Evolutionary conservation across 2,329 filamentous ascomycete species (phyloP).

Genomic region (Penicillium decumbens): DNA sequence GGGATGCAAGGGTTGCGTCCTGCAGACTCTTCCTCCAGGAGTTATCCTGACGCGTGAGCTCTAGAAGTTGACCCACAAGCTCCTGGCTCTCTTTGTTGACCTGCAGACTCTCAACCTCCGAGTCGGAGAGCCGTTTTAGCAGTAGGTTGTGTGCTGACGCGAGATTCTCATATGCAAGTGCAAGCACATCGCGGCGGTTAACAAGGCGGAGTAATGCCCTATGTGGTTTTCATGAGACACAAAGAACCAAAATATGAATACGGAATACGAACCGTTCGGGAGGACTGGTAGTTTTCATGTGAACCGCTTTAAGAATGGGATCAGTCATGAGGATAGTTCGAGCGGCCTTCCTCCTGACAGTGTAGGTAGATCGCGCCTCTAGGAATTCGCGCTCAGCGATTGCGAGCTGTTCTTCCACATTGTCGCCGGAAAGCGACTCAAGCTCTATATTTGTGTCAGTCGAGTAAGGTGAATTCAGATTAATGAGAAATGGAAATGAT

Average conservation of each 20-base stretch:
- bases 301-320: slow-evolving; percentile 72
- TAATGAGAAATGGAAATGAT: background rate
- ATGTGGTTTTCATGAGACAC: slow-evolving; percentile 16
- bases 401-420: slow-evolving; percentile 49
- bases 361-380: slow-evolving; percentile 65
- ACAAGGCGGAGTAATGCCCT: slow-evolving; percentile 66
- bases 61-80: slow-evolving; percentile 59
- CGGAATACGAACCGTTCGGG: slow-evolving; percentile 57
- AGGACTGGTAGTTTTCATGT: slow-evolving; percentile 60
- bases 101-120: slow-evolving; percentile 56
- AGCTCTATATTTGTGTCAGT: slow-evolving; percentile 23
- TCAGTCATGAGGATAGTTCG: slow-evolving; percentile 67
- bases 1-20: slow-evolving; percentile 50
- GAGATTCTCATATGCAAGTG: slow-evolving; percentile 59
- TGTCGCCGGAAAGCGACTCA: slow-evolving; percentile 45
- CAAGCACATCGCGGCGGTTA: slow-evolving; percentile 62
- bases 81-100: slow-evolving; percentile 58
- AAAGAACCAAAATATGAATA: slow-evolving; percentile 21
- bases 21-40: slow-evolving; percentile 49
- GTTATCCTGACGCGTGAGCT: slow-evolving; percentile 57
- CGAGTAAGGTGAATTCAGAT: background rate
- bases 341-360: slow-evolving; percentile 64
- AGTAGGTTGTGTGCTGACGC: slow-evolving; percentile 51
- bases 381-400: slow-evolving; percentile 62
- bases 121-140: slow-evolving; percentile 51